Base-by-base conservation (phyloP, 768 basidiomycete species). In the Leccinum arenicola region DNA sequence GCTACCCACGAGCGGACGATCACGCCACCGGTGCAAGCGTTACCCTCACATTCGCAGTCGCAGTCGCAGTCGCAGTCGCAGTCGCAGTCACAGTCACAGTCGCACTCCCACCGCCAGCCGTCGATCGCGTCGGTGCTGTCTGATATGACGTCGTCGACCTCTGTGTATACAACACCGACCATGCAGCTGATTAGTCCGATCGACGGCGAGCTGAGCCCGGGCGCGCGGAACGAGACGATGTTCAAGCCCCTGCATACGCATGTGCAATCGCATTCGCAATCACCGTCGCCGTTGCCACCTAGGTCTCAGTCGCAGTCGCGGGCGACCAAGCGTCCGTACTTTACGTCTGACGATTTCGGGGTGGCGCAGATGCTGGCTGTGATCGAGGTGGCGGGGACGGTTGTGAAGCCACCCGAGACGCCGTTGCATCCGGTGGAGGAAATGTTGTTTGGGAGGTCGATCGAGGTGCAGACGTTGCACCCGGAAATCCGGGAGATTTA, bases 301-400 rank as follows among this genome's bases (percentile, higher is more conserved):
- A 35, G 35, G 1, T 17, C 40, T 43, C 40, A 21, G 7, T 15
- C 49, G 0, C 63, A 38, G 40, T 8, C 58, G 0, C 60, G 29
- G 29, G 74, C 75, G 45, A 8, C 36, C 49, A 84, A 78, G 61
- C 81, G 74, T 49, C 77, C 80, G 35, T 70, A 83, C 47, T 73
- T 88, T 51, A 83, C 83, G n/a, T 82, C 80, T 61, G 86, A 95
- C 68, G 93, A 95, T 71, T 95, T 95, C 74, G 95, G 95, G 2
- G 77, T 96, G 25, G 75, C 83, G 8, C 81, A 86, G 54, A 94
- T 97, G 91, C 82, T 97, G 82, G 88, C 91, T 25, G 80, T 95
- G 47, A 93, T 97, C 56, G 88, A 94, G 71, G 80, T 82, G 38
- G 79, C 80, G 35, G 85, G 84, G 25, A 69, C 72, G 43, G 66